phyloP scores from a whole-genome alignment of 2,329 filamentous ascomycete genomes.

The Sarocladium brachiariae region DNA sequence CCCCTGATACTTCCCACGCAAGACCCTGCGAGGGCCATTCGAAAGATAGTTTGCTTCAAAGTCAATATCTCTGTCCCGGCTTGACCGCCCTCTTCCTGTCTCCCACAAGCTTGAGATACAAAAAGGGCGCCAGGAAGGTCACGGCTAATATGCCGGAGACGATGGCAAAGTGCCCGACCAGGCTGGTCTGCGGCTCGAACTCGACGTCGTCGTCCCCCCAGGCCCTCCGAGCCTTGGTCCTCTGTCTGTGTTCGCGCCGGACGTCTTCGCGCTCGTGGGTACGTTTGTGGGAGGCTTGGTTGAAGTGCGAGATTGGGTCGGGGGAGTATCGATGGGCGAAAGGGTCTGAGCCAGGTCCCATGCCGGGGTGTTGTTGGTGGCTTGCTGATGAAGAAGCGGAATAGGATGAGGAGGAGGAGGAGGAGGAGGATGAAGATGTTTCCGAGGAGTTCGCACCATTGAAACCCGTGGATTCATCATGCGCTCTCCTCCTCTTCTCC shows the following conservation, averaged over 20 bases:
- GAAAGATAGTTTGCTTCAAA: no score
- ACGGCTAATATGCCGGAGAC: constrained; percentile 40
- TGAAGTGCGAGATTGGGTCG: constrained; percentile 65
- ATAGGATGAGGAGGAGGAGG: not conserved
- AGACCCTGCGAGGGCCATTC: no score
- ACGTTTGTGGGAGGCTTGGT: constrained; percentile 62
- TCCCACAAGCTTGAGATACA: constrained; percentile 31
- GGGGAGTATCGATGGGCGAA: constrained; percentile 32
- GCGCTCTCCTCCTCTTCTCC: constrained; percentile 50
- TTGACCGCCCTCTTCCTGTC: constrained; percentile 19
- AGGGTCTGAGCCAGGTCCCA: constrained; percentile 51
- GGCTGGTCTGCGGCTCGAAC: constrained; percentile 34
- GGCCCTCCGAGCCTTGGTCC: constrained; percentile 24
- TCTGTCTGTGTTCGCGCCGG: constrained; percentile 26
- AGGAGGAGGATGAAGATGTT: not conserved
- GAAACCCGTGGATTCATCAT: constrained; percentile 34
- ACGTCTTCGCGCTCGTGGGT: constrained; percentile 63
- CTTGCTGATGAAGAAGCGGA: constrained; percentile 8
- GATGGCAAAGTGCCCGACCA: constrained; percentile 41
- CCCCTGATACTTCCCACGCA: no score
- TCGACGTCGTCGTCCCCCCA: constrained; percentile 30
- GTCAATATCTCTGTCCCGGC: constrained; percentile 12
- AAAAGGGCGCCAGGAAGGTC: constrained; percentile 38
- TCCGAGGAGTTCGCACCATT: not conserved
- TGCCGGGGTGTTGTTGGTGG: constrained; percentile 34